Percentiles rank a stretch among this genome's conserved stretches.
Evolutionary conservation across 2,329 filamentous ascomycete genomes (phyloP).

Genomic region (Periconia sp.): DNA sequence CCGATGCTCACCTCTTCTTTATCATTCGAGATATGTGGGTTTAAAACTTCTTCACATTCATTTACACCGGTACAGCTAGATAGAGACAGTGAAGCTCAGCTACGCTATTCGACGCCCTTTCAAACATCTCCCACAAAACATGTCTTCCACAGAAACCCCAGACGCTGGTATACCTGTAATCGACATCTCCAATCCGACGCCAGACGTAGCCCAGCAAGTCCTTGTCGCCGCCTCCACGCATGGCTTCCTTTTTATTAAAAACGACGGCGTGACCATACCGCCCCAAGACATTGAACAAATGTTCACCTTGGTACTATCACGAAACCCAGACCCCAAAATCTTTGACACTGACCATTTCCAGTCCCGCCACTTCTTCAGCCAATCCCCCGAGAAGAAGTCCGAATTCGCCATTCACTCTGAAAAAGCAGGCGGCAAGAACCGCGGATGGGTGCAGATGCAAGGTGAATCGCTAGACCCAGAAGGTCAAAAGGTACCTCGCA

Average conservation of each 20-base stretch:
- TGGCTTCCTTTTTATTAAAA: constrained; percentile 90
- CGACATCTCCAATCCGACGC: constrained; percentile 70
- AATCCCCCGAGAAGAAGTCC: constrained; percentile 74
- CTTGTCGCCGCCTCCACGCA: constrained; percentile 81
- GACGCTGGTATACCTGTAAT: constrained; percentile 73
- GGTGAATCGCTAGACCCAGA: constrained; percentile 86
- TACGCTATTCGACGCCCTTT: neutral
- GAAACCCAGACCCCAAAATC: neutral
- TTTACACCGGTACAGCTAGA: too few relatives aligned
- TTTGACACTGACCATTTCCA: constrained; percentile 47
- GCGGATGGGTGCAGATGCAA: constrained; percentile 88
- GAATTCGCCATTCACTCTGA: constrained; percentile 74
- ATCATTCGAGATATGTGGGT: too few relatives aligned
- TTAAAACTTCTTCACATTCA: too few relatives aligned
- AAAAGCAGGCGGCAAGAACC: constrained; percentile 66
- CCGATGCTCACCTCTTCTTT: too few relatives aligned
- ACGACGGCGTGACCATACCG: constrained; percentile 72
- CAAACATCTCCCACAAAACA: constrained; percentile 11
- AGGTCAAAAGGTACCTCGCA: constrained; percentile 70
- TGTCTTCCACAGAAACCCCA: constrained; percentile 16
- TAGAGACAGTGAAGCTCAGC: too few relatives aligned
- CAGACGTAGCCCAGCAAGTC: constrained; percentile 69
- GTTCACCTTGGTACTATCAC: constrained; percentile 70
- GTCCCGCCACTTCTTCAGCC: constrained; percentile 76
- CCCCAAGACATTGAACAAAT: constrained; percentile 69